A percentile compares a stretch with the other conserved stretches of the same genome.
phyloP scores from a whole-genome alignment of 768 basidiomycete species.

The Pulveroboletus ravenelii region DNA sequence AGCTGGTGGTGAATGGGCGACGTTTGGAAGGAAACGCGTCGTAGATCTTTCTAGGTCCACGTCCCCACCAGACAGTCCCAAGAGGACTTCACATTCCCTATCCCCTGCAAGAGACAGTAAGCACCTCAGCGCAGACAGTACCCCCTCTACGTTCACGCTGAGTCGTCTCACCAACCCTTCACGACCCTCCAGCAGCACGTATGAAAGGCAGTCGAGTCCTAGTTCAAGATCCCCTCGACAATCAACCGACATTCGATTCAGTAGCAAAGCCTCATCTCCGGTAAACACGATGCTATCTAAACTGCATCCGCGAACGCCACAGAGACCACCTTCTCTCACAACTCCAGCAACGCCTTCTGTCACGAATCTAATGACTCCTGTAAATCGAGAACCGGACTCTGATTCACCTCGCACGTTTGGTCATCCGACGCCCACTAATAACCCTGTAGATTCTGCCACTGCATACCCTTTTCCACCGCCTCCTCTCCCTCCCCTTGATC shows the following conservation, averaged over 20 bases:
- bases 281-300: constrained; percentile 26
- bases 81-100: constrained; percentile 14
- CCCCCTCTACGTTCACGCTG: constrained; percentile 15
- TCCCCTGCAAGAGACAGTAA: constrained; percentile 17
- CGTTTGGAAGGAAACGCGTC: constrained; percentile 31
- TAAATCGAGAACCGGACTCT: constrained; percentile 14
- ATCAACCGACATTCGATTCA: constrained; percentile 14
- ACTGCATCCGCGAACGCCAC: constrained; percentile 25
- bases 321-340: constrained; percentile 17
- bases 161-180: constrained; percentile 17
- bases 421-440: constrained; percentile 31
- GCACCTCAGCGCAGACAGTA: constrained; percentile 16
- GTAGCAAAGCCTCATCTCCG: constrained; percentile 30
- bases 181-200: constrained; percentile 8
- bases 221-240: constrained; percentile 17
- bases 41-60: constrained; percentile 11
- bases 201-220: constrained; percentile 8
- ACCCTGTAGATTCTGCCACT: constrained; percentile 17
- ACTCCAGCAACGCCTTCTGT: constrained; percentile 11
- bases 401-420: constrained; percentile 43
- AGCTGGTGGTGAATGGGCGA: constrained; percentile 30
- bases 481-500: constrained; percentile 53
- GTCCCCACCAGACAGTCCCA: constrained; percentile 9
- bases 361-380: constrained; percentile 27
- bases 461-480: constrained; percentile 38